These are phyloP conservation scores for Meyerozyma sp. DNA, from an alignment of 1,139 yeast species.

Conservation along the genomic window DNA sequence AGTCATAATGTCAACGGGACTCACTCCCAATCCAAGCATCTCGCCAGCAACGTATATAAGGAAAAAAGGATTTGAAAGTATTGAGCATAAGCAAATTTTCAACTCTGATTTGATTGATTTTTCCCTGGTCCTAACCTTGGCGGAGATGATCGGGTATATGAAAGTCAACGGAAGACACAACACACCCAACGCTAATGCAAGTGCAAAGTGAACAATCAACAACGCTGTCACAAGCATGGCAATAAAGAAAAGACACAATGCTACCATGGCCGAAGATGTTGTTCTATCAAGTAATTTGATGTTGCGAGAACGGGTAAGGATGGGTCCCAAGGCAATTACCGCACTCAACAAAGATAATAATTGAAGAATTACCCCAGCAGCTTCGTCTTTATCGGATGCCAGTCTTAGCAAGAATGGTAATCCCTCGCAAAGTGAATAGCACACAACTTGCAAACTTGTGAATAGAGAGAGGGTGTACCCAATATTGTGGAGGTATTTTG, in stretches of 20 bases:
- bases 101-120: slow-evolving; percentile 12
- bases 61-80: slow-evolving; percentile 53
- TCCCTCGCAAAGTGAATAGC: slow-evolving; percentile 21
- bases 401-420: slow-evolving; percentile 22
- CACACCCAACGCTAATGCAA: slow-evolving; percentile 68
- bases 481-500: slow-evolving; percentile 19
- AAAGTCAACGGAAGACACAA: slow-evolving; percentile 68
- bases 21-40: slow-evolving; percentile 19
- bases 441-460: slow-evolving; percentile 29
- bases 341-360: slow-evolving; percentile 15
- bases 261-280: slow-evolving; percentile 25
- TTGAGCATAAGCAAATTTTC: slow-evolving; percentile 28
- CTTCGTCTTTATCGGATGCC: slow-evolving; percentile 8
- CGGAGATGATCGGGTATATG: slow-evolving; percentile 33
- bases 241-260: slow-evolving; percentile 50
- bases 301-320: slow-evolving; percentile 8
- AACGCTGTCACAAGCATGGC: slow-evolving; percentile 70
- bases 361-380: slow-evolving; percentile 14
- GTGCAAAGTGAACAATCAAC: slow-evolving; percentile 77
- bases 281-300: slow-evolving; percentile 12
- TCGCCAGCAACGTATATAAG: slow-evolving; percentile 30
- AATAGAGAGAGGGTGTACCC: slow-evolving; percentile 24
- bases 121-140: not conserved
- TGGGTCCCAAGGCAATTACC: slow-evolving; percentile 16
- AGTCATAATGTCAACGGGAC: slow-evolving; percentile 35